Evolutionary conservation across 768 basidiomycete species (phyloP), one percentile per base, ranked within the genome.

Genomic region (Termitomyces bulborhizus): DNA sequence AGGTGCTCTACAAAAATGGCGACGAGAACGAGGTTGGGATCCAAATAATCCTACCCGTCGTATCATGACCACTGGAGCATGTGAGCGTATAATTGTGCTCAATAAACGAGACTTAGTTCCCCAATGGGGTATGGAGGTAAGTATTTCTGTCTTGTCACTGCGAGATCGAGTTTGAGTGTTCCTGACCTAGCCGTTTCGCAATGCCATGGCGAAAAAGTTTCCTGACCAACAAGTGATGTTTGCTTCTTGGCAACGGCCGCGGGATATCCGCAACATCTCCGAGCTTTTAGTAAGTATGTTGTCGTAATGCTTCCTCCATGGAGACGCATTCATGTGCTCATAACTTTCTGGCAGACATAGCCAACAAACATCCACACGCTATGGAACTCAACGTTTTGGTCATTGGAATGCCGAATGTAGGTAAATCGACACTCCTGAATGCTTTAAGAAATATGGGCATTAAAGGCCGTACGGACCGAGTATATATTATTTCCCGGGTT

Each of bases 381-480:
- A 82, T 84, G 62, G 89, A 89, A 66, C 72, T 92, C 61, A 93
- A 94, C 63, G 87, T 98, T 6, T 79, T 98, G 2, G 93, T 98
- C 24, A 86, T 97, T 56, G 97, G 97, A 24, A 98, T 99, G 96
- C 97, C 97, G 16, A 98, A 98, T 68, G 93, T 98, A 46, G 96
- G 96, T 41, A 98, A 99, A 73, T 98, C 95, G 13, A 95, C 92
- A 2, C 71, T 98, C 49, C 75, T 99, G 12, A 99, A 99, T 65
- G 84, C 93, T 1, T 77, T 99, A 27, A 82, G 96, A 42, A 85
- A 82, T 64, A 85, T 85, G 65, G 96, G 96, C 11, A 90, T 96
- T 44, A 76, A 80, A 63, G 93, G 93, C 66, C 86, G 94, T 95
- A 69, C 67, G 85, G 56, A 49, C 56, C 34, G 11, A 46, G 47